Base-by-base conservation (phyloP, 441 rosid species). In the Caryocar brasiliense region DNA sequence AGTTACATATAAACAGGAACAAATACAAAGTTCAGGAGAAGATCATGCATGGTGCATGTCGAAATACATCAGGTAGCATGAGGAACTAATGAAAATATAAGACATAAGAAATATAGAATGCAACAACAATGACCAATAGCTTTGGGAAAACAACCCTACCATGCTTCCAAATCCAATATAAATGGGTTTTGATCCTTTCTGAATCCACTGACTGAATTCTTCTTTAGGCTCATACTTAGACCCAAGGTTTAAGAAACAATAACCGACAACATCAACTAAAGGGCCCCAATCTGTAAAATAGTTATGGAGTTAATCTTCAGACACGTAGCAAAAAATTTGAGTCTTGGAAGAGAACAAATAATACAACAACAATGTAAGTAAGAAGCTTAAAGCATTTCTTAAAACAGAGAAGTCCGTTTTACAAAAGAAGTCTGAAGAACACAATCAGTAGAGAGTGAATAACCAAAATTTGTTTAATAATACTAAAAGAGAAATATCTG, bases 111-210 rank as follows among this genome's bases (percentile, higher is more conserved):
- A 22, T n/a, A n/a, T 7, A 19, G 14, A 36, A 51, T 20, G 13
- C 47, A 53, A 11, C 27, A 15, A 19, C 15, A 19, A 27, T 37
- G 20, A 37, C 13, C 18, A 19, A 42, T 11, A 42, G 40, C 28
- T 38, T 0, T 25, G 6, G 43, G 10, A 25, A 39, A 42, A 45
- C 44, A 13, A 47, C 23, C 79, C 56, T 83, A 88, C 99, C 99
- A 92, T 92, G 83, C 99, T 92, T 45, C 99, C 99, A 61, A 92
- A 92, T 40, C 99, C 97, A 40, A 92, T 77, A 76, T 92, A 92
- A 47, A 88, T 65, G 23, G 99, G 99, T 20, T 69, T 76, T 14
- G 78, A 40, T 71, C 99, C 99, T 61, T 68, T 83, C 53, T 64
- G 56, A 66, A 88, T 79, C 99, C 99, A 92, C 39, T 66, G 62